Evolutionary conservation across 2,329 filamentous ascomycete species (phyloP).

Genomic region (Microdochium bolleyi): DNA sequence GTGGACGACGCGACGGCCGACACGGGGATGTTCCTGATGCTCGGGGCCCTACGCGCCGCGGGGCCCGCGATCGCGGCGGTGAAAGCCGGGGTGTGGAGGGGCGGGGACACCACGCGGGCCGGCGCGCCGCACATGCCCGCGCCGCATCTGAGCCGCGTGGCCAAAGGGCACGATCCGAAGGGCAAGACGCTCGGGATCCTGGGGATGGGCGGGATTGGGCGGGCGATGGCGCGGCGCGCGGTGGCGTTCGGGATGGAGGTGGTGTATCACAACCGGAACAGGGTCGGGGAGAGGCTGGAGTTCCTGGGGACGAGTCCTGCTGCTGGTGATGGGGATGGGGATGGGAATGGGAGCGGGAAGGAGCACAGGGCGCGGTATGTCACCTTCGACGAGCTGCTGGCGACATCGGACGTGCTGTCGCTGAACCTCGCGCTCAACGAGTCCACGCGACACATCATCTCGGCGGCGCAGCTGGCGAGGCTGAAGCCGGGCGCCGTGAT

Average conservation of each 20-base stretch:
- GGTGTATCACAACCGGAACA: slow-evolving; percentile 47
- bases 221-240: slow-evolving; percentile 36
- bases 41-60: slow-evolving; percentile 41
- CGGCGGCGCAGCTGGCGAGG: slow-evolving; percentile 35
- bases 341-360: not conserved
- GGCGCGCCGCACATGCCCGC: slow-evolving; percentile 5
- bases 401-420: slow-evolving; percentile 44
- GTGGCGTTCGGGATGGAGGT: slow-evolving; percentile 47
- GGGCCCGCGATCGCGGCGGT: slow-evolving; percentile 36
- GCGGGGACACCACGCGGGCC: slow-evolving; percentile 20
- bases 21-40: slow-evolving; percentile 39
- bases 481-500: slow-evolving; percentile 50
- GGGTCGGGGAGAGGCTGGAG: slow-evolving; percentile 26
- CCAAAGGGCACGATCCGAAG: slow-evolving; percentile 42
- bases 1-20: slow-evolving; percentile 41
- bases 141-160: not conserved
- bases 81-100: slow-evolving; percentile 32
- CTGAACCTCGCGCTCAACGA: slow-evolving; percentile 43
- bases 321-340: no score
- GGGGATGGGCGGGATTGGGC: slow-evolving; percentile 53
- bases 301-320: slow-evolving; percentile 8
- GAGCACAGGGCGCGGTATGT: slow-evolving; percentile 38
- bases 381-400: slow-evolving; percentile 44
- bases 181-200: slow-evolving; percentile 46
- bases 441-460: slow-evolving; percentile 43